Evolutionary conservation across 768 basidiomycete species (phyloP), one percentile per base, ranked within the genome.

Genomic region (Suillus clintonianus): DNA sequence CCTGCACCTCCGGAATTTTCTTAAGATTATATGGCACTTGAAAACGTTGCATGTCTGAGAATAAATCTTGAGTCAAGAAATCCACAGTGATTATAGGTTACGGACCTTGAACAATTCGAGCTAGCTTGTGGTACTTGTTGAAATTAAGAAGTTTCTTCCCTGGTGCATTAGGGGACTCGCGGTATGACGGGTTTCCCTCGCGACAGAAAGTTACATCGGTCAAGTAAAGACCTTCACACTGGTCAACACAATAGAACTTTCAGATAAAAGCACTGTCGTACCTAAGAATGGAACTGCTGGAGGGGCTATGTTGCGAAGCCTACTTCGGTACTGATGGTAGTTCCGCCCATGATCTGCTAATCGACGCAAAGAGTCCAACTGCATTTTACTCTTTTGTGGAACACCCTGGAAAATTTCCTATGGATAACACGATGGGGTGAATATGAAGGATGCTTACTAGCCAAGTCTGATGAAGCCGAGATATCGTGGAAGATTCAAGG

Each of bases 221-320:
- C 65, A 96, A 79, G 75, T 95, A 95, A 41, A 94, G 80, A 56
- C 91, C 92, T 92, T 64, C 42, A 69, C 68, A 59, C 62, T 64
- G 45, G 34, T 42, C 50, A n/a, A 48, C 5, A 13, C 30, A 43
- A 19, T 5, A 62, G 2, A 19, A 10, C 17, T 41, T 41, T 30
- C 41, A 57, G 50, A 45, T 43, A 27, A 11, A 24, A 42, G 45
- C 11, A 58, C 60, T 11, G 67, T 81, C 56, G 71, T 78, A 86
- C 96, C 97, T 55, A 99, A 83, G 85, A 99, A 99, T 2, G 97
- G 97, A 42, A 99, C 87, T 27, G 94, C 95, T 9, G 97, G 95
- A 14, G 95, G 92, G 5, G 88, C 85, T n/a, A 90, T 94, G 69
- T 91, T 92, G 59, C 95, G 87, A 65, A 99, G 84, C 68, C 84